Percentiles rank a stretch among this genome's conserved stretches.
phyloP scores from a whole-genome alignment of 2,329 filamentous ascomycete genomes.

The Annulohypoxylon truncatum region DNA sequence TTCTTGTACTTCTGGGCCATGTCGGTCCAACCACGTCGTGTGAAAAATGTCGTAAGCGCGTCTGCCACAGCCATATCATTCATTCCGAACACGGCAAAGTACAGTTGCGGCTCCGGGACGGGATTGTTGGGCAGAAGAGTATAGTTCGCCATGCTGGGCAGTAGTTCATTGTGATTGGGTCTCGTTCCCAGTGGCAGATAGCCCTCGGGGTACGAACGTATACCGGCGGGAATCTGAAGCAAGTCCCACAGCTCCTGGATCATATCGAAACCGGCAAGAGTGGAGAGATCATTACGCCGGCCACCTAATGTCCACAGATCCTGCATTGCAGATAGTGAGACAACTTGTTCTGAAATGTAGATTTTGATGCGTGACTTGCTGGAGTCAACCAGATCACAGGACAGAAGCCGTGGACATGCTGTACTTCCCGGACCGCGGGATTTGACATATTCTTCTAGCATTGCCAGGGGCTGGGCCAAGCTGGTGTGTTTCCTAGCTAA shows the following conservation, averaged over 20 bases:
- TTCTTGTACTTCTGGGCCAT: slow-evolving; percentile 7
- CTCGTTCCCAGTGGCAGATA: background rate
- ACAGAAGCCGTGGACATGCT: background rate
- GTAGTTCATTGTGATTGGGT: background rate
- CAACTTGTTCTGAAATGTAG: background rate
- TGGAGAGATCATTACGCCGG: background rate
- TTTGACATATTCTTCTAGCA: slow-evolving; percentile 3
- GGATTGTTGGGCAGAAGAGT: background rate
- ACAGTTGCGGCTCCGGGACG: slow-evolving; percentile 2
- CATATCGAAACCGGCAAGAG: background rate
- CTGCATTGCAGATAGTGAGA: background rate
- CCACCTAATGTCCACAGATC: slow-evolving; percentile 3
- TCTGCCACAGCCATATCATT: slow-evolving; percentile 9
- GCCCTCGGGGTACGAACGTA: slow-evolving; percentile 1
- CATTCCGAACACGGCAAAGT: slow-evolving; percentile 7
- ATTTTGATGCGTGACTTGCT: slow-evolving; percentile 7
- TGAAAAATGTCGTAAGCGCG: slow-evolving; percentile 7
- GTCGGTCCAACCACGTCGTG: slow-evolving; percentile 2
- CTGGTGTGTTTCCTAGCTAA: background rate
- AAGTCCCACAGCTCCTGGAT: slow-evolving; percentile 4
- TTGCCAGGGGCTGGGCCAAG: background rate
- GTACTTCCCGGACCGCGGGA: background rate
- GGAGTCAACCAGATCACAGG: background rate
- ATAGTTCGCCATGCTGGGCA: slow-evolving; percentile 7
- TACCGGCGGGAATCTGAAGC: background rate